Percentiles rank a stretch among this genome's conserved stretches.
phyloP scores from a whole-genome alignment of 2,329 filamentous ascomycete species.

The Juglanconis sp. region DNA sequence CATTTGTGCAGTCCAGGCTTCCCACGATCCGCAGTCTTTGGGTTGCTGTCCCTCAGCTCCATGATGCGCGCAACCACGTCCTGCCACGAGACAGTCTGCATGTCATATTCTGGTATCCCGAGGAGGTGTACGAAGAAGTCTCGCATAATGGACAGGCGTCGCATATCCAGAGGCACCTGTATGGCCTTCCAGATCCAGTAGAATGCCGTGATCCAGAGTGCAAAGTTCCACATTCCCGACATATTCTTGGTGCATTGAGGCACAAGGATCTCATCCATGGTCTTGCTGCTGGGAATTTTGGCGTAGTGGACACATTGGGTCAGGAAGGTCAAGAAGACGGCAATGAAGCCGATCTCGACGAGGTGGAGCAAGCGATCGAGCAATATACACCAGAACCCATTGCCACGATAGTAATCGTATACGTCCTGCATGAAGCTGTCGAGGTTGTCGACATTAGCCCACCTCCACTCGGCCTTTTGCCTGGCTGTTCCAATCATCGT shows the following conservation, averaged over 20 bases:
- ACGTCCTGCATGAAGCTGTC: slow-evolving; percentile 83
- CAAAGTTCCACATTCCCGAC: slow-evolving; percentile 72
- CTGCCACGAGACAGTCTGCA: slow-evolving; percentile 94
- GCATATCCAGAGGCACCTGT: slow-evolving; percentile 69
- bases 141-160: slow-evolving; percentile 71
- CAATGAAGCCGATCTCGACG: slow-evolving; percentile 76
- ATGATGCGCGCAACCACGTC: slow-evolving; percentile 84
- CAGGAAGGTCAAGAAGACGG: slow-evolving; percentile 78
- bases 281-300: slow-evolving; percentile 64
- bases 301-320: slow-evolving; percentile 82
- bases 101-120: slow-evolving; percentile 76
- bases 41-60: slow-evolving; percentile 77
- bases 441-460: slow-evolving; percentile 86
- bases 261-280: slow-evolving; percentile 54
- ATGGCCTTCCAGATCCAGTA: slow-evolving; percentile 81
- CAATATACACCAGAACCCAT: slow-evolving; percentile 82
- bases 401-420: slow-evolving; percentile 80
- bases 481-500: slow-evolving; percentile 40
- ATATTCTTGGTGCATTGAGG: slow-evolving; percentile 73
- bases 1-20: slow-evolving; percentile 50
- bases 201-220: slow-evolving; percentile 80
- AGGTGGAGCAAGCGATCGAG: slow-evolving; percentile 70
- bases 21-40: slow-evolving; percentile 66
- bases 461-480: slow-evolving; percentile 85
- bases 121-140: slow-evolving; percentile 83